phyloP scores from a whole-genome alignment of 176 grass and related monocot genomes.

The Oryza brachyantha region DNA sequence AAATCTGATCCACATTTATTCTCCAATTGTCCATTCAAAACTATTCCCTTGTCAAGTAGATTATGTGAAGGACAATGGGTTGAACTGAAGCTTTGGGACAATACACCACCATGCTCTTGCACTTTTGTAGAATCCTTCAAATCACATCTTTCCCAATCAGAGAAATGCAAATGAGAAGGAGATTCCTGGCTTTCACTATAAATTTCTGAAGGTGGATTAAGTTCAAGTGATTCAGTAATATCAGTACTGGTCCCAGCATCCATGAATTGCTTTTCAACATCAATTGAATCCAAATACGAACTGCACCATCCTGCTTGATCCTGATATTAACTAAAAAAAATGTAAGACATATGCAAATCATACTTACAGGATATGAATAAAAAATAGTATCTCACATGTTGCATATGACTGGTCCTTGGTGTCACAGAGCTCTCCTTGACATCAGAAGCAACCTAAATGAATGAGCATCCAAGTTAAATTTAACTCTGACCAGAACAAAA shows the following conservation, averaged over 20 bases:
- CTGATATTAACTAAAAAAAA: conserved; percentile 32
- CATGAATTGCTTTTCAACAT: conserved; percentile 18
- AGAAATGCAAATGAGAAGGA: conserved; percentile 12
- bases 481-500: conserved; percentile 8
- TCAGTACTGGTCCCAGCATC: conserved; percentile 15
- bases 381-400: conserved; percentile 27
- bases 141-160: conserved; percentile 24
- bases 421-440: conserved; percentile 2
- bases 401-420: conserved; percentile 3
- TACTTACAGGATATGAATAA: background rate
- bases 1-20: conserved; percentile 10
- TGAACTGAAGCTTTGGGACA: too few species aligned
- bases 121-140: conserved; percentile 1
- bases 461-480: conserved; percentile 17
- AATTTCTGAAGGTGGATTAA: conserved; percentile 37
- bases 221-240: conserved; percentile 42
- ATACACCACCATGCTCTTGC: background rate
- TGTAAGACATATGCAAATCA: conserved; percentile 1
- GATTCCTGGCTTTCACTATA: conserved; percentile 37
- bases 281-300: conserved; percentile 26
- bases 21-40: background rate
- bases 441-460: conserved; percentile 32
- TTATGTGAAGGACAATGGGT: conserved; percentile 11
- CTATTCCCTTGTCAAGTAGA: conserved; percentile 21
- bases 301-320: conserved; percentile 20